A percentile compares a stretch with the other conserved stretches of the same genome.
phyloP scores from a whole-genome alignment of 768 basidiomycete species.

The Amanita brunnescens region DNA sequence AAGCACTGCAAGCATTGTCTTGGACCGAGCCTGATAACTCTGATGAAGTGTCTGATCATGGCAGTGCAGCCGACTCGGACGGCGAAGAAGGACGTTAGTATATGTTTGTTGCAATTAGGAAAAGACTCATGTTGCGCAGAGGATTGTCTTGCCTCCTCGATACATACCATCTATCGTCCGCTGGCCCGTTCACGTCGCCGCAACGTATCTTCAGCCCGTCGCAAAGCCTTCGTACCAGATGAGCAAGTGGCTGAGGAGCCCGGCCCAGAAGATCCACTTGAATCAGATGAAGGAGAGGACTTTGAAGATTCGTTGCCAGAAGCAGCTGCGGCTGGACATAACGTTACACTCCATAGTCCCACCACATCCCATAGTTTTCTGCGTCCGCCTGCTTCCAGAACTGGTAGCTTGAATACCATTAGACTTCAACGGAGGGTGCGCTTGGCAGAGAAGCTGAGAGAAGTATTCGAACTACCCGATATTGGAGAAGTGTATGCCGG shows the following conservation, averaged over 20 bases:
- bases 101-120: neutral
- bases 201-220: conserved; percentile 18
- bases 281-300: conserved; percentile 43
- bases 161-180: conserved; percentile 81
- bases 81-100: conserved; percentile 53
- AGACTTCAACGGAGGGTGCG: conserved; percentile 56
- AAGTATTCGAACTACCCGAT: conserved; percentile 76
- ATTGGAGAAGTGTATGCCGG: conserved; percentile 83
- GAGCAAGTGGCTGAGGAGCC: conserved; percentile 24
- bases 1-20: conserved; percentile 79
- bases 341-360: conserved; percentile 4
- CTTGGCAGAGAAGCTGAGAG: conserved; percentile 81
- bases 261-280: conserved; percentile 26
- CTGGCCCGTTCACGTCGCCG: conserved; percentile 55
- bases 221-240: conserved; percentile 13
- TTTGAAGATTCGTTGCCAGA: conserved; percentile 49
- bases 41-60: conserved; percentile 43
- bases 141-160: conserved; percentile 66
- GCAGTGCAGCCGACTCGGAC: conserved; percentile 41
- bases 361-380: neutral
- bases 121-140: conserved; percentile 18
- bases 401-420: conserved; percentile 69
- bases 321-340: conserved; percentile 2
- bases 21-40: conserved; percentile 68
- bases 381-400: conserved; percentile 23